Base-by-base conservation (phyloP, 2,329 filamentous ascomycete species). In the Pseudocercospora cruenta region DNA sequence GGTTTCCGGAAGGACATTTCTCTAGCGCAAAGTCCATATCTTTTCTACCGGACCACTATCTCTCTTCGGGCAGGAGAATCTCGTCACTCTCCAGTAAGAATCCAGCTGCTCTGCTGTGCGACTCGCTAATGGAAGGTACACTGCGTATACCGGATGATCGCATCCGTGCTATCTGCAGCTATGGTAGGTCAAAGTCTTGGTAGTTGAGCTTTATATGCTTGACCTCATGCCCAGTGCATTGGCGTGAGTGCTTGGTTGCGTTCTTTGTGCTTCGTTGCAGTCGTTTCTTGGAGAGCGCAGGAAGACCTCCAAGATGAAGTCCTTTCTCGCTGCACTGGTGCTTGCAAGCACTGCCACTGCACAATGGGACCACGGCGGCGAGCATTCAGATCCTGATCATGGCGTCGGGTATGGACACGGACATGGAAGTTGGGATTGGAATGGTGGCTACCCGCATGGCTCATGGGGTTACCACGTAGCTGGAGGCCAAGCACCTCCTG, bases 391-490 rank as follows among this genome's bases (percentile, higher is more conserved):
- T n/a, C 16, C 5, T 43, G 39, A 43, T 43, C 39, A 43, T 4
- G 39, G 39, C 39, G 39, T 28, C n/a, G 39, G 39, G 7, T n/a
- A 61, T 26, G 49, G n/a, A 28, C 59, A 63, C 57, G 66, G 58
- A 7, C 36, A 33, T 31, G 33, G 51, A 19, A 54, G 39, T 19
- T 69, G 60, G 64, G 64, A 69, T 36, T 69, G 64, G 64, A 66
- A 64, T 57, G 62, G 67, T 36, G 66, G 66, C 3, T 66, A 66
- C 33, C 58, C 59, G 1, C 57, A 67, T 33, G 49, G 65, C 28
- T 62, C 66, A 14, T 60, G 64, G 60, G 47, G 55, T 4, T 55
- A 54, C 14, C 64, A 65, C 58, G 22, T 67, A 22, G 59, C 67
- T 8, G 67, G 64, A 28, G 58, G 45, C 16, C 33, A 58, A 36